Evolutionary conservation across 345 rosid species (phyloP).

Genomic region (Sisymbrium irio): DNA sequence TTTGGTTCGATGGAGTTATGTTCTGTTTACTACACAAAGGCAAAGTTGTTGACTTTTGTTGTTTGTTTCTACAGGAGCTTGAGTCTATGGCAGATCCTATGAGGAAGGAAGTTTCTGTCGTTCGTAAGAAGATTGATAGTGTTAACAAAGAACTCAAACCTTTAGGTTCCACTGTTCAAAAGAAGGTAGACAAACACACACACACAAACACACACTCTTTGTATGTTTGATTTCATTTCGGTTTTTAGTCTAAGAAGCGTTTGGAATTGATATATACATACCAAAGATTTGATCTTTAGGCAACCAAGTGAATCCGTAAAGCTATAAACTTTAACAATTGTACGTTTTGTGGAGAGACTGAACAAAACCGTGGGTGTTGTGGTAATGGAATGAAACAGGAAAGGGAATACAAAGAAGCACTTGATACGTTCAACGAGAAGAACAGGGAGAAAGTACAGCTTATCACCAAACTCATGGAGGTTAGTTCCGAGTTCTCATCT

Average conservation of each 20-base stretch:
- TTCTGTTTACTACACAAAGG: background rate
- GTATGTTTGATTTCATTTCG: background rate
- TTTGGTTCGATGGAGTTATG: background rate
- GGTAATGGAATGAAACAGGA: slow-evolving; percentile 43
- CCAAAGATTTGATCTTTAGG: background rate
- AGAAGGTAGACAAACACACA: slow-evolving; percentile 53
- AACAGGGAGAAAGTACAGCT: slow-evolving; percentile 84
- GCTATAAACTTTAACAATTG: background rate
- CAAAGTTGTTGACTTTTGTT: background rate
- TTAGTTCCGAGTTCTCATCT: slow-evolving; percentile 31
- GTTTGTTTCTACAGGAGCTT: slow-evolving; percentile 61
- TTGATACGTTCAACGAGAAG: slow-evolving; percentile 76
- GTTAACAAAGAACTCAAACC: slow-evolving; percentile 96
- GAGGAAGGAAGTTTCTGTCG: slow-evolving; percentile 86
- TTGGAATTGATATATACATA: background rate
- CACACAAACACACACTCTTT: background rate
- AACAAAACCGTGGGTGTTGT: background rate
- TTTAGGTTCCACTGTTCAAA: slow-evolving; percentile 76
- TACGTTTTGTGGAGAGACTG: background rate
- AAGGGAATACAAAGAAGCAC: slow-evolving; percentile 82
- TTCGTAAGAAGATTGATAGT: slow-evolving; percentile 85
- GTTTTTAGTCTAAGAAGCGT: slow-evolving; percentile 15
- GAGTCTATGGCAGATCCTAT: slow-evolving; percentile 91
- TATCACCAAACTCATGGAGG: slow-evolving; percentile 86
- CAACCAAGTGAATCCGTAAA: background rate